Base-by-base conservation (phyloP, 208 protist species). In the Tetramitus jugosus region DNA sequence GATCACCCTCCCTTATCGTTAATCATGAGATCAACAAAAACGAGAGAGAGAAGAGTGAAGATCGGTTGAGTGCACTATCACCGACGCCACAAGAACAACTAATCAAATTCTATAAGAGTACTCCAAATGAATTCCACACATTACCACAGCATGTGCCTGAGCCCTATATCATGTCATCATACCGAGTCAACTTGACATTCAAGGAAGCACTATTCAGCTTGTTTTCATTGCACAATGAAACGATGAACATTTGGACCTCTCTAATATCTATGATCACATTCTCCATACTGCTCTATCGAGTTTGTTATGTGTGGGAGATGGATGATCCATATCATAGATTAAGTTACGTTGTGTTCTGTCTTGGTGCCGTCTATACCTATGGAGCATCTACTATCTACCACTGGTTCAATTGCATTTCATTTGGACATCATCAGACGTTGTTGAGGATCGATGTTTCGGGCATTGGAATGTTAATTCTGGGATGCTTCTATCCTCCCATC, bases 151-250 rank as follows among this genome's bases (percentile, higher is more conserved):
- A n/a, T n/a, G n/a, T n/a, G n/a, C n/a, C n/a, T n/a, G n/a, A n/a
- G n/a, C n/a, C n/a, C n/a, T n/a, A n/a, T n/a, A n/a, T n/a, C n/a
- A n/a, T n/a, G n/a, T n/a, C n/a, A 20, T 35, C 39, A 49, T 71
- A 71, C 49, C 10, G 65, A 52, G 49, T 71, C n/a, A 71, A 71
- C 26, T 35, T 71, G 29, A 35, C 13, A 8, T 71, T 71, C 26
- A 29, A 31, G n/a, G 65, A 71, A n/a, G 14, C 65, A n/a, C 49
- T 71, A 4, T 49, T 71, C 8, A 49, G 39, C 43, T 2, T 71
- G 8, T 71, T 71, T n/a, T n/a, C 3, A 35, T 26, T 71, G 6
- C 37, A 71, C 39, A 71, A 71, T 49, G 65, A 71, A 49, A 49
- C 65, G 33, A 17, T 71, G 35, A 62, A 62, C 10, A 62, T 62